Evolutionary conservation across 2,329 filamentous ascomycete genomes (phyloP).

Genomic region (Sarocladium brachiariae): DNA sequence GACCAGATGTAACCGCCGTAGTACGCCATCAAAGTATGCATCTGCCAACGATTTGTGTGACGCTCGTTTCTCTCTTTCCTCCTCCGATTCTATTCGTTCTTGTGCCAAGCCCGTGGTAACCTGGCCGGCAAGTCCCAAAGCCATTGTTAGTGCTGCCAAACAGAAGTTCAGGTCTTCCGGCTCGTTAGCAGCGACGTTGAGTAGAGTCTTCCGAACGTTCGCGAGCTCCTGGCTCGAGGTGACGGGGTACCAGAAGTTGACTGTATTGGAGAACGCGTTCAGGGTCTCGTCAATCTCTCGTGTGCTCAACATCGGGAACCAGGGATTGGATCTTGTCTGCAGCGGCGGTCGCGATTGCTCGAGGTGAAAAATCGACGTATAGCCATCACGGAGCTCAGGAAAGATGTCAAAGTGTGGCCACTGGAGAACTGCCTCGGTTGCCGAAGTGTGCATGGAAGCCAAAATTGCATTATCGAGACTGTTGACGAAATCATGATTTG

Average conservation of each 20-base stretch:
- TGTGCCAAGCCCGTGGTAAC: constrained; percentile 25
- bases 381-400: constrained; percentile 33
- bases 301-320: constrained; percentile 34
- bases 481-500: constrained; percentile 1
- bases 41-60: neutral
- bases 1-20: constrained; percentile 38
- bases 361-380: constrained; percentile 39
- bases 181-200: constrained; percentile 27
- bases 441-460: constrained; percentile 42
- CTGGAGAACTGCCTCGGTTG: constrained; percentile 43
- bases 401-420: constrained; percentile 44
- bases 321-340: constrained; percentile 23
- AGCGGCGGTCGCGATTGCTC: constrained; percentile 35
- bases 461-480: constrained; percentile 40
- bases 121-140: constrained; percentile 39
- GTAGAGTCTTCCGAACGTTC: constrained; percentile 24
- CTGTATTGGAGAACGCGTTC: constrained; percentile 34
- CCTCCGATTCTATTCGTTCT: neutral
- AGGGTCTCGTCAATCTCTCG: constrained; percentile 36
- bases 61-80: neutral
- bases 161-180: constrained; percentile 30
- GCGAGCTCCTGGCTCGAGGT: constrained; percentile 34
- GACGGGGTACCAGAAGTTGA: constrained; percentile 49
- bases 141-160: constrained; percentile 38
- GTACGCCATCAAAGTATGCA: constrained; percentile 41